Conservation (phyloP, 768 basidiomycete species). For the Neoboletus brunneissimus region DNA sequence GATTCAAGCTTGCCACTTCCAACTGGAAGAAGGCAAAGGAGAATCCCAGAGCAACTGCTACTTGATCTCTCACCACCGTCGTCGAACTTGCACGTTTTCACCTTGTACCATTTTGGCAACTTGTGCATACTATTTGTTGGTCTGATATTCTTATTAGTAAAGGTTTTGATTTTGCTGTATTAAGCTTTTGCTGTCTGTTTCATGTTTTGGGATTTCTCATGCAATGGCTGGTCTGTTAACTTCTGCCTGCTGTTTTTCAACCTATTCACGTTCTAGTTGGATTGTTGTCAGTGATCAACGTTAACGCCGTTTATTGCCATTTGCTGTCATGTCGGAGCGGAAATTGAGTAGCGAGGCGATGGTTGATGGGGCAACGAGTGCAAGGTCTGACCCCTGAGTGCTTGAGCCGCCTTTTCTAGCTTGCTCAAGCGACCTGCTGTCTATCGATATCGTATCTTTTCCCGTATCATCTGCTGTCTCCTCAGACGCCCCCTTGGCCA, state of each 20-base stretch:
- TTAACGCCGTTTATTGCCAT: not conserved
- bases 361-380: not conserved
- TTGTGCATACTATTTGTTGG: conserved; percentile 9
- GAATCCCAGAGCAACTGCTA: conserved; percentile 46
- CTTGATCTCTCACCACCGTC: conserved; percentile 17
- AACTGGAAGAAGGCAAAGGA: conserved; percentile 79
- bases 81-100: conserved; percentile 11
- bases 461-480: not conserved
- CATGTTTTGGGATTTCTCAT: conserved; percentile 5
- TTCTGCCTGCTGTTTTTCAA: conserved; percentile 1
- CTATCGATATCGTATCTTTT: not conserved
- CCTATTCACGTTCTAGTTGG: conserved; percentile 16
- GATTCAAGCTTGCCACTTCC: conserved; percentile 69
- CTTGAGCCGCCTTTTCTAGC: conserved; percentile 22
- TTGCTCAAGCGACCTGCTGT: conserved; percentile 22
- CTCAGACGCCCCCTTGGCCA: not conserved
- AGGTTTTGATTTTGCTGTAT: conserved; percentile 21
- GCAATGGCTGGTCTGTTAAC: not conserved
- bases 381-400: conserved; percentile 18
- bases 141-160: conserved; percentile 35
- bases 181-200: conserved; percentile 11
- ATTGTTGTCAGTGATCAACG: not conserved
- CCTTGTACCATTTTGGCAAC: conserved; percentile 17
- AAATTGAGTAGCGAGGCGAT: not conserved
- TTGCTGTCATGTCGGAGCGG: not conserved